Evolutionary conservation across 192 early-diverging fungal species (phyloP), one percentile per base, ranked within the genome.

Genomic region (Backusella tarrabulga): DNA sequence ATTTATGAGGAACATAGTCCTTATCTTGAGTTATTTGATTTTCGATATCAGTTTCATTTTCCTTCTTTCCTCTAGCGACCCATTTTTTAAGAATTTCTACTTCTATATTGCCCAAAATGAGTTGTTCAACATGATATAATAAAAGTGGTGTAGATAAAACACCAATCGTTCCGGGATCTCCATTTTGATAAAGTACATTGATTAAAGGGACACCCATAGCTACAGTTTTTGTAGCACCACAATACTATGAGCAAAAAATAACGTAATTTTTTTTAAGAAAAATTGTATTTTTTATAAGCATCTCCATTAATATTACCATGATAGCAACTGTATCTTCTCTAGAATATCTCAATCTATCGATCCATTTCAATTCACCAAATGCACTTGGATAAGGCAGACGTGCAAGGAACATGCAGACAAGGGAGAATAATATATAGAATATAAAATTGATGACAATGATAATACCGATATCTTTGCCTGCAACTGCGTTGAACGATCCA

Each of bases 211-310:
- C 90, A 19, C 92, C 92, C 82, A 93, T 87, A 0, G 92, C 90
- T n/a, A 93, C 90, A 2, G 92, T 92, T 73, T 93, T 93, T 1
- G 92, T 93, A 8, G 90, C 90, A 21, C 88, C 92, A 80, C 91
- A 92, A 78, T 88, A 92, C 80, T 82, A 73, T 21, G 36, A 74
- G 29, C 11, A 70, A 70, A 70, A 8, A 34, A 36, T 54, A 41
- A 36, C 35, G 35, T 41, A n/a, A 23, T 40, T 68, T 6, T 29
- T 35, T 70, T 14, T 21, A 70, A 19, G 21, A 34, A 72, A 52
- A 69, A 52, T 12, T 23, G 50, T 23, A 34, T 29, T 6, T 72
- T 72, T 15, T 34, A 19, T 19, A 26, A 34, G 32, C 7, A 29
- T 2, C 23, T 72, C 15, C 21, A 44, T 12, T 3, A 9, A 15